Percentiles rank a stretch among this genome's conserved stretches.
These are phyloP conservation scores for Thielaviopsis musarum DNA, from an alignment of 2,329 filamentous ascomycete species.

Conservation along the genomic window DNA sequence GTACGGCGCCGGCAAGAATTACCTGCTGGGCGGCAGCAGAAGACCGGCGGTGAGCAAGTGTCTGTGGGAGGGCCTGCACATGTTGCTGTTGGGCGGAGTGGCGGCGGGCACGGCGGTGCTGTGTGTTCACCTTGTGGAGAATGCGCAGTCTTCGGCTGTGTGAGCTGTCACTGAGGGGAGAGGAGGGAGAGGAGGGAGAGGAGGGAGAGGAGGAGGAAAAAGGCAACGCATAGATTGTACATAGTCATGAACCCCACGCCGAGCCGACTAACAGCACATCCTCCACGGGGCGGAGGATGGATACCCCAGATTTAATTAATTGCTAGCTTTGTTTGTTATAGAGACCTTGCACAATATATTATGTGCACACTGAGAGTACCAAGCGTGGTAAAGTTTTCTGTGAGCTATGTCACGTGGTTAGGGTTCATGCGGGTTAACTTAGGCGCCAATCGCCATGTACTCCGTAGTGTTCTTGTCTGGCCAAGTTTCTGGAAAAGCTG, in stretches of 20 bases:
- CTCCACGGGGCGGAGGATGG: neutral
- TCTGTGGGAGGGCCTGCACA: slow-evolving; percentile 19
- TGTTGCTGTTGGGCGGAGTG: slow-evolving; percentile 20
- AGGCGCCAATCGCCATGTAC: no score
- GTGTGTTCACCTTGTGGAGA: slow-evolving; percentile 15
- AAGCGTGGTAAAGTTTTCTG: no score
- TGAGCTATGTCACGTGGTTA: no score
- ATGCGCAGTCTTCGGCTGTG: neutral
- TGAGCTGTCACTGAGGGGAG: neutral
- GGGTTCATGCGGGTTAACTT: no score
- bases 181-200: neutral
- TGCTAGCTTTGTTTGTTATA: neutral
- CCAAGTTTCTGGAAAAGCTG: no score
- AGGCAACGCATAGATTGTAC: neutral
- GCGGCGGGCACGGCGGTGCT: slow-evolving; percentile 19
- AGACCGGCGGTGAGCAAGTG: slow-evolving; percentile 15
- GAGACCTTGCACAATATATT: no score
- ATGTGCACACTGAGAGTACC: no score
- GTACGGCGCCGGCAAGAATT: slow-evolving; percentile 41
- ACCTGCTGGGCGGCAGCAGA: slow-evolving; percentile 14
- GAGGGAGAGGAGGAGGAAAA: neutral
- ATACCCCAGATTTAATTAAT: neutral
- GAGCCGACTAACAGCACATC: neutral
- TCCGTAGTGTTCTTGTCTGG: no score
- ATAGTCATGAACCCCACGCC: neutral